phyloP scores from a whole-genome alignment of 2,329 filamentous ascomycete species.

The Ascochyta fabae region DNA sequence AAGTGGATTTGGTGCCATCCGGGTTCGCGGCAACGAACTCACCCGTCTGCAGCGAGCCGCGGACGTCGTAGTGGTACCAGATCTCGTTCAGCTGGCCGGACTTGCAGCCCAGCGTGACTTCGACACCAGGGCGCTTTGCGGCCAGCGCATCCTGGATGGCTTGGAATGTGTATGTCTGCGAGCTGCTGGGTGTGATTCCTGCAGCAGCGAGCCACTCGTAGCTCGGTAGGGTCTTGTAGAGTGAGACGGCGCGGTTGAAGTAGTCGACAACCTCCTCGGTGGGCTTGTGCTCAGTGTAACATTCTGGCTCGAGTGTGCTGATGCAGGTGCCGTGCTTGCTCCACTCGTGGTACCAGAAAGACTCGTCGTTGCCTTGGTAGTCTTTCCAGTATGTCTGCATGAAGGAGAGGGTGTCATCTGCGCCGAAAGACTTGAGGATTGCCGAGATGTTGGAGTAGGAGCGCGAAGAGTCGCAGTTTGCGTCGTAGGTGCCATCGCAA shows the following conservation, averaged over 20 bases:
- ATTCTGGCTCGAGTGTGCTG: slow-evolving; percentile 68
- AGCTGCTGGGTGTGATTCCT: slow-evolving; percentile 63
- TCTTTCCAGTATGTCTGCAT: slow-evolving; percentile 78
- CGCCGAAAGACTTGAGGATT: slow-evolving; percentile 64
- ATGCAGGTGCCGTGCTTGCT: slow-evolving; percentile 77
- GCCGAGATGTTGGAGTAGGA: slow-evolving; percentile 69
- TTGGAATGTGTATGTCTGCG: slow-evolving; percentile 65
- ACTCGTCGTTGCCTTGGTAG: slow-evolving; percentile 66
- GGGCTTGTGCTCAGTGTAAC: slow-evolving; percentile 65
- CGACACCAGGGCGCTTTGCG: slow-evolving; percentile 58
- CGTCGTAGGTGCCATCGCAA: slow-evolving; percentile 73
- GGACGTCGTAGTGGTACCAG: slow-evolving; percentile 70
- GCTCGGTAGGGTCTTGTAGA: slow-evolving; percentile 71
- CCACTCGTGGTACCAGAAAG: slow-evolving; percentile 75
- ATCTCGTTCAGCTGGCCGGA: slow-evolving; percentile 59
- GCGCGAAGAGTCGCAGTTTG: slow-evolving; percentile 68
- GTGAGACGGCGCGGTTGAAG: slow-evolving; percentile 68
- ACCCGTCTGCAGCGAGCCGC: slow-evolving; percentile 65
- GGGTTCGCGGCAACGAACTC: slow-evolving; percentile 64
- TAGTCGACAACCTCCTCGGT: slow-evolving; percentile 72
- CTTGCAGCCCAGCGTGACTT: slow-evolving; percentile 66
- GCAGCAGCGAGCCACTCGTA: slow-evolving; percentile 68
- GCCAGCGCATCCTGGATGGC: slow-evolving; percentile 65
- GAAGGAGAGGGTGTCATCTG: slow-evolving; percentile 64
- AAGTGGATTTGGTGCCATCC: slow-evolving; percentile 66